Evolutionary conservation across 352 stramenopile genomes (phyloP).

Genomic region (Phytopythium vexans): DNA sequence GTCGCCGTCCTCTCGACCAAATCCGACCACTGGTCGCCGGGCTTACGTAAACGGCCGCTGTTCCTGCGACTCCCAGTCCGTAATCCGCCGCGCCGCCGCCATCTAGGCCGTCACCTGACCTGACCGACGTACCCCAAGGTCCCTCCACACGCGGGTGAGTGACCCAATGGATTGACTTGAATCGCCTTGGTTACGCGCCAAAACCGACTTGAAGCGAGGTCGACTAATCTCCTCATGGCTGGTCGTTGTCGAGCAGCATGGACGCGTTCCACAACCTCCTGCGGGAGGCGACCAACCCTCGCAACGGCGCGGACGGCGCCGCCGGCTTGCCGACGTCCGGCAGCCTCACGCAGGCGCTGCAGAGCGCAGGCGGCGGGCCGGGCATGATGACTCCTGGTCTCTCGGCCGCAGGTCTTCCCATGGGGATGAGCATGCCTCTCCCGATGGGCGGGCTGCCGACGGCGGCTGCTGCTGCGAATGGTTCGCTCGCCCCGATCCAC

Average conservation of each 20-base stretch:
- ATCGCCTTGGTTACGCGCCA: too few species aligned
- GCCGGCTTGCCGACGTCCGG: slow-evolving; percentile 16
- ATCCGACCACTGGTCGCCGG: slow-evolving; percentile 21
- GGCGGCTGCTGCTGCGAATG: slow-evolving; percentile 5
- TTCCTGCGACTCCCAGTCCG: slow-evolving; percentile 8
- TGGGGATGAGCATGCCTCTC: slow-evolving; percentile 63
- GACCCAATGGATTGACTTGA: background rate
- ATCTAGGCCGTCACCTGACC: background rate
- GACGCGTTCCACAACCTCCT: slow-evolving; percentile 79
- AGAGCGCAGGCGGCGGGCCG: slow-evolving; percentile 29
- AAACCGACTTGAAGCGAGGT: too few species aligned
- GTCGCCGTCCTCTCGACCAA: slow-evolving; percentile 9
- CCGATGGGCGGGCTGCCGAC: slow-evolving; percentile 48
- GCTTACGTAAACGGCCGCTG: slow-evolving; percentile 41
- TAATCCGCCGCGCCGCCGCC: slow-evolving; percentile 27
- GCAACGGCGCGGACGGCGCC: slow-evolving; percentile 22
- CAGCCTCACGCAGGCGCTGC: slow-evolving; percentile 33
- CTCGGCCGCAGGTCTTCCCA: slow-evolving; percentile 39
- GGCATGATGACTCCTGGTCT: slow-evolving; percentile 34
- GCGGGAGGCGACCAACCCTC: slow-evolving; percentile 57
- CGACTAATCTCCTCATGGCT: background rate
- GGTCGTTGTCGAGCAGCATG: slow-evolving; percentile 27
- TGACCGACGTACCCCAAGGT: background rate
- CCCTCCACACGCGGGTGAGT: background rate
- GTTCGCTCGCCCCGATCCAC: slow-evolving; percentile 56